Base-by-base conservation (phyloP, 2,329 filamentous ascomycete genomes). In the Byssochlamys sp. region DNA sequence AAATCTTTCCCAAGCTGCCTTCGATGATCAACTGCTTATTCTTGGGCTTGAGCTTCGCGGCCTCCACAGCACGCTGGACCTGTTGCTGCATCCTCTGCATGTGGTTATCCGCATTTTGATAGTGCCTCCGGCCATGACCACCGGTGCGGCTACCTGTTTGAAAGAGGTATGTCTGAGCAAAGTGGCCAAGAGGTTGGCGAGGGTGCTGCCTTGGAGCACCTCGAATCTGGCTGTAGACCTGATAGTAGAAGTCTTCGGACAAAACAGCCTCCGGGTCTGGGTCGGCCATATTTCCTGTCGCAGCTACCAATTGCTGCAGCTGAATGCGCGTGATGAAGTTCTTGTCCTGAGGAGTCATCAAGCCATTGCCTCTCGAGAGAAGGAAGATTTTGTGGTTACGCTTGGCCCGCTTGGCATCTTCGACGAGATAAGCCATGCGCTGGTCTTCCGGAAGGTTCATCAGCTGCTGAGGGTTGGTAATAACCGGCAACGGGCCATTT, bases 41-140 rank as follows among this genome's bases (percentile, higher is more conserved):
- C 80, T 99, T 99, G 11, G 94, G 94, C 74, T 95, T 92, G 59
- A 91, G 90, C 78, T 97, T 99, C 55, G 94, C 94, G 0, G 94
- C 94, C 70, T 99, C 94, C 0, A 99, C 94, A 26, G 94, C 94
- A 57, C 94, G 86, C 71, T 96, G 92, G 11, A 99, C 95, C 73
- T 99, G 94, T 74, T 99, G 94, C 73, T 99, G 92, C 94, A 99
- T 99, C 57, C 94, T 87, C 72, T 97, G 94, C 77, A 97, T 90
- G 69, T 99, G 94, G 70, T 96, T 99, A 72, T 99, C 94, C 19
- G 90, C 91, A 50, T 88, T 90, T 59, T 90, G 84, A 60, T 86
- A 85, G 64, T 94, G 85, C 62, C 91, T 84, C 61, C 91, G 77
- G 52, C 72, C 81, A 69, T 74, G 70, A 49, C 83, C 84, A 56